Conservation (phyloP, 192 early-diverging fungal species). For the Phlyctochytrium planicorne region DNA sequence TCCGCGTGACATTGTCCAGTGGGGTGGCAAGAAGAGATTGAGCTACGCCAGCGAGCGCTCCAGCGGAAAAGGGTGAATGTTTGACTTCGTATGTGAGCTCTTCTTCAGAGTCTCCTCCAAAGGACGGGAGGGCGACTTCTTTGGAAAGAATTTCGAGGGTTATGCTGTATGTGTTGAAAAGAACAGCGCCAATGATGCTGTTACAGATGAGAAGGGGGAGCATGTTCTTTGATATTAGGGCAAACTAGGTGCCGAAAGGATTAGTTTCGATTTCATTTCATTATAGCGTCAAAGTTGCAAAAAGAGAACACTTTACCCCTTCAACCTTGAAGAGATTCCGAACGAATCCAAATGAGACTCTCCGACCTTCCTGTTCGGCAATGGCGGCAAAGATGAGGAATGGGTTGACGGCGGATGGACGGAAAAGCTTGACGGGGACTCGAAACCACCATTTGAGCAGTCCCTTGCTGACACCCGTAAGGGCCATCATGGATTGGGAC, state of each 20-base stretch:
- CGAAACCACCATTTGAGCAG: constrained; percentile 53
- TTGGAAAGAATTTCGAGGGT: neutral
- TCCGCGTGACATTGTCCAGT: constrained; percentile 42
- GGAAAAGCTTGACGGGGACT: constrained; percentile 54
- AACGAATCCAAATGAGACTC: constrained; percentile 25
- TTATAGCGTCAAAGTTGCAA: too few species aligned
- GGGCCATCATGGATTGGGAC: constrained; percentile 30
- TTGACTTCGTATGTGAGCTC: neutral
- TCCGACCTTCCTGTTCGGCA: constrained; percentile 36
- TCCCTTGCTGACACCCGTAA: constrained; percentile 36
- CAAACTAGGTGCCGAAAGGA: too few species aligned
- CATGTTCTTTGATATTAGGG: constrained; percentile 43
- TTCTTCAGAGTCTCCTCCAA: too few species aligned
- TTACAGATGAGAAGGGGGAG: constrained; percentile 50
- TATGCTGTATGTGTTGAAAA: constrained; percentile 50
- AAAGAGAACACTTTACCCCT: too few species aligned
- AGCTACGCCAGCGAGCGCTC: constrained; percentile 39
- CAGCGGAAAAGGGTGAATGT: constrained; percentile 41
- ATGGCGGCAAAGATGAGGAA: constrained; percentile 42
- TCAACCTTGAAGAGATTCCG: constrained; percentile 32
- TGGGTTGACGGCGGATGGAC: constrained; percentile 52
- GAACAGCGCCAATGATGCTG: constrained; percentile 43
- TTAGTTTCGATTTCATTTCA: too few species aligned
- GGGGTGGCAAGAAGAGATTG: constrained; percentile 50
- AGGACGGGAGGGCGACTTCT: neutral